Conservation (phyloP, 805 yeast genomes). For the Schizosaccharomyces japonicus region DNA sequence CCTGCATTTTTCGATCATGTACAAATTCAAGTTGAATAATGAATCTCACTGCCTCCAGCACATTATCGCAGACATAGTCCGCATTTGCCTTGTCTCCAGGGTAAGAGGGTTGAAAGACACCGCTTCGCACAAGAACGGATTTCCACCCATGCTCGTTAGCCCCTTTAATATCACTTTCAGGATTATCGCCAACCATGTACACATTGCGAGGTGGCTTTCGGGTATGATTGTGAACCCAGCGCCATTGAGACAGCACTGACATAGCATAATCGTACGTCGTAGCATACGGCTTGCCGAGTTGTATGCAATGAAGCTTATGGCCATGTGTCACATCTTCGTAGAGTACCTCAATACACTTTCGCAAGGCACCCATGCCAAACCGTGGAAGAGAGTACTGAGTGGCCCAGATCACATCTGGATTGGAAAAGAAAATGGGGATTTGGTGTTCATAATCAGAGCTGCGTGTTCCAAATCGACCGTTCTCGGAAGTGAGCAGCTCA, state of each 20-base stretch:
- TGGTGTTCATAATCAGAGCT: slow-evolving; percentile 15
- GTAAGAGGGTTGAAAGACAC: slow-evolving; percentile 47
- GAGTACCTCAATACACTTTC: slow-evolving; percentile 35
- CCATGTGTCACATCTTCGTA: slow-evolving; percentile 33
- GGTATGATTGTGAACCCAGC: slow-evolving; percentile 7
- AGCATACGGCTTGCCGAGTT: slow-evolving; percentile 62
- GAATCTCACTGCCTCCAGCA: neutral
- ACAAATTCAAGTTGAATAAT: neutral
- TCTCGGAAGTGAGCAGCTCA: slow-evolving; percentile 41
- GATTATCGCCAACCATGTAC: slow-evolving; percentile 93
- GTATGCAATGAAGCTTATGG: slow-evolving; percentile 23
- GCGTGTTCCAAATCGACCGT: slow-evolving; percentile 41
- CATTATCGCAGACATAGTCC: neutral
- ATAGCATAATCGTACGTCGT: slow-evolving; percentile 69
- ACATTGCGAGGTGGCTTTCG: slow-evolving; percentile 16
- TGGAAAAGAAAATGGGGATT: slow-evolving; percentile 9
- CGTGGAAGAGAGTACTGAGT: slow-evolving; percentile 56
- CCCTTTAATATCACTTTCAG: slow-evolving; percentile 75
- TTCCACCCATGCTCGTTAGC: slow-evolving; percentile 79
- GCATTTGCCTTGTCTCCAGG: slow-evolving; percentile 5
- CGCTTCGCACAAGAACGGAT: slow-evolving; percentile 60
- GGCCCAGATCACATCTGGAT: slow-evolving; percentile 57
- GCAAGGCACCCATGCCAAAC: slow-evolving; percentile 78
- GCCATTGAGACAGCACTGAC: slow-evolving; percentile 31
- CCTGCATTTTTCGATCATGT: no score